A percentile compares a stretch with the other conserved stretches of the same genome.
phyloP scores from a whole-genome alignment of 495 filamentous ascomycete species.

The Parmelia sp. region DNA sequence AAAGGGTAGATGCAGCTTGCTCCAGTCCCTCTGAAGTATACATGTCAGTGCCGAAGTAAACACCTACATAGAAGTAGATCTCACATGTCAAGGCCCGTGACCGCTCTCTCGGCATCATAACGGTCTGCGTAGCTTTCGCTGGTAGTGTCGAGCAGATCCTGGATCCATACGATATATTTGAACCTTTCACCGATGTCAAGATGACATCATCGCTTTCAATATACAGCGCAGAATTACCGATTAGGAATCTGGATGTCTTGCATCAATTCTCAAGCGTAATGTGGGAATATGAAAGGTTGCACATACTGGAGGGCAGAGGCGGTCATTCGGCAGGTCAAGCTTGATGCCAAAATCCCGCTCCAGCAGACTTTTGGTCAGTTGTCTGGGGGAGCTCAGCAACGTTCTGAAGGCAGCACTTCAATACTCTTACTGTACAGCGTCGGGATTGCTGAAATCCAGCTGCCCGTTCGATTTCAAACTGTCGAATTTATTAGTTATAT shows the following conservation, averaged over 20 bases:
- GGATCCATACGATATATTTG: slow-evolving; percentile 89
- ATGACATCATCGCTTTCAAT: neutral
- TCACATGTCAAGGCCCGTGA: slow-evolving; percentile 75
- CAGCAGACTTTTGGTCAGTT: slow-evolving; percentile 75
- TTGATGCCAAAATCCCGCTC: slow-evolving; percentile 65
- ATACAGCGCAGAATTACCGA: slow-evolving; percentile 33
- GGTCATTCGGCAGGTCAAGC: slow-evolving; percentile 64
- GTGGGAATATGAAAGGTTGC: neutral
- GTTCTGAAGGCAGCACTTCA: neutral
- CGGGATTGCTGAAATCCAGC: slow-evolving; percentile 77
- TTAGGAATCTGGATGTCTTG: slow-evolving; percentile 55
- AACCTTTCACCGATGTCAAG: slow-evolving; percentile 40
- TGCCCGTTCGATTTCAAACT: slow-evolving; percentile 57
- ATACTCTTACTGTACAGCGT: slow-evolving; percentile 55
- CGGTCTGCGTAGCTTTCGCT: slow-evolving; percentile 43
- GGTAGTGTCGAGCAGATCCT: slow-evolving; percentile 75
- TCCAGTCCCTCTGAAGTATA: slow-evolving; percentile 60
- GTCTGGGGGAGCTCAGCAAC: slow-evolving; percentile 36
- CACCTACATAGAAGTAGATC: neutral
- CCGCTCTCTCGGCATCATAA: slow-evolving; percentile 50
- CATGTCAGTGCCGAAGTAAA: neutral
- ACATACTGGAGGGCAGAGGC: slow-evolving; percentile 83
- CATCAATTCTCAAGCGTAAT: neutral
- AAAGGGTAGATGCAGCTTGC: slow-evolving; percentile 89
- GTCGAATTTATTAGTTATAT: neutral